Base-by-base conservation (phyloP, 1,284 basidiomycete species). In the Waitea zeae region DNA sequence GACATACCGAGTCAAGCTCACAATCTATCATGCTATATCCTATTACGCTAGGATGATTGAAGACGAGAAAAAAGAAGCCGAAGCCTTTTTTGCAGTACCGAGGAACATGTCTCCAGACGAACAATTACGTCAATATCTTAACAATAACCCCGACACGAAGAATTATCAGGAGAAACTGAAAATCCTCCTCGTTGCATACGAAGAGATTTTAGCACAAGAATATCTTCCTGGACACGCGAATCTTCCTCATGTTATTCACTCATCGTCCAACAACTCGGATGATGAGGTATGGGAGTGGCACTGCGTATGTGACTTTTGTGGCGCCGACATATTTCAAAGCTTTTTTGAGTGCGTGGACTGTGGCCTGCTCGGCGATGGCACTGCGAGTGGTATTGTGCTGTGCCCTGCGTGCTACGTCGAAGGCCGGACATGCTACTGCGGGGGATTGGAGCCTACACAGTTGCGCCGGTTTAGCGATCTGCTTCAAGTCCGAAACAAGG, bases 381-480 rank as follows among this genome's bases (percentile, higher is more conserved):
- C 34, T 20, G 32, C 30, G 17, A 37, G 35, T 41, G 64, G 62
- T n/a, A 51, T 70, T 37, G 47, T 63, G 17, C 49, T 80, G 3
- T 84, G 81, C 46, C 54, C 76, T 0, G 57, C 58, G n/a, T 84
- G 80, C 49, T 83, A 74, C 43, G 62, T 65, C 6, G 80, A 84
- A 46, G 81, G 81, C 7, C 64, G 80, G 17, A 64, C 58, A 12
- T 84, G 80, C 44, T 43, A 36, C 24, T 83, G 81, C 44, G 51
- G 47, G 28, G 34, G 36, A 9, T 78, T 82, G 78, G 40, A 51
- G 7, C 67, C 75, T 0, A 56, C 59, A 34, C 76, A 80, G 45
- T 62, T 57, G 42, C 61, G 63, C 27, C 53, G 59, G 2, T 60
- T 63, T 38, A 39, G 42, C 3, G 44, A 47, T 4, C 44, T 71